phyloP scores from a whole-genome alignment of 768 basidiomycete species.

The Tylopilus rubrobrunneus region DNA sequence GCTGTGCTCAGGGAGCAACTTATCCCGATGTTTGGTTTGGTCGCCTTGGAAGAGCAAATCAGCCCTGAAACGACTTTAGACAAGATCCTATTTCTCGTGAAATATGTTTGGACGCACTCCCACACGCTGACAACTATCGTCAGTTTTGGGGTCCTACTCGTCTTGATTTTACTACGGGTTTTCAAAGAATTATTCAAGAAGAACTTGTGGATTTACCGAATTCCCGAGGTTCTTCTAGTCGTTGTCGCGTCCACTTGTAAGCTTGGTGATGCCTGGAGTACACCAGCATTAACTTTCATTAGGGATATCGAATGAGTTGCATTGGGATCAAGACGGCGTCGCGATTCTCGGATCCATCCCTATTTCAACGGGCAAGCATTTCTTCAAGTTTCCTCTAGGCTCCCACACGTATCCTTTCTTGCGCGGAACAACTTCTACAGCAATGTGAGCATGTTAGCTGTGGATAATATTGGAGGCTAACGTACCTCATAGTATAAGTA shows the following conservation, averaged over 20 bases:
- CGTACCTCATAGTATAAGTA: slow-evolving; percentile 52
- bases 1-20: slow-evolving; percentile 60
- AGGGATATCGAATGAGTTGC: slow-evolving; percentile 68
- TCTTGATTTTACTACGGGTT: slow-evolving; percentile 59
- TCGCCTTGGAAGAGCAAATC: slow-evolving; percentile 44
- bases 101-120: slow-evolving; percentile 50
- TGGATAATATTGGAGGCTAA: neutral
- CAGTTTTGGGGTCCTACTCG: slow-evolving; percentile 64
- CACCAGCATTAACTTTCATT: neutral
- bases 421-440: slow-evolving; percentile 78
- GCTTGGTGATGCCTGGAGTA: slow-evolving; percentile 19
- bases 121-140: slow-evolving; percentile 70
- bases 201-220: slow-evolving; percentile 67
- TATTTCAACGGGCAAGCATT: slow-evolving; percentile 53
- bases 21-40: slow-evolving; percentile 86
- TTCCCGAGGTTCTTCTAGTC: slow-evolving; percentile 89
- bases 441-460: slow-evolving; percentile 46
- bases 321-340: slow-evolving; percentile 78
- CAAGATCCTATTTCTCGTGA: slow-evolving; percentile 73
- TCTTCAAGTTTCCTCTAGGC: slow-evolving; percentile 73
- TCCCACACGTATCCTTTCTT: slow-evolving; percentile 59
- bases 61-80: slow-evolving; percentile 69
- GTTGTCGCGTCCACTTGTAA: slow-evolving; percentile 80
- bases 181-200: slow-evolving; percentile 57
- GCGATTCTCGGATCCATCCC: slow-evolving; percentile 80